Evolutionary conservation across 371 early-diverging fungal species (phyloP), one percentile per base, ranked within the genome.

Genomic region (Dichotomocladium elegans): DNA sequence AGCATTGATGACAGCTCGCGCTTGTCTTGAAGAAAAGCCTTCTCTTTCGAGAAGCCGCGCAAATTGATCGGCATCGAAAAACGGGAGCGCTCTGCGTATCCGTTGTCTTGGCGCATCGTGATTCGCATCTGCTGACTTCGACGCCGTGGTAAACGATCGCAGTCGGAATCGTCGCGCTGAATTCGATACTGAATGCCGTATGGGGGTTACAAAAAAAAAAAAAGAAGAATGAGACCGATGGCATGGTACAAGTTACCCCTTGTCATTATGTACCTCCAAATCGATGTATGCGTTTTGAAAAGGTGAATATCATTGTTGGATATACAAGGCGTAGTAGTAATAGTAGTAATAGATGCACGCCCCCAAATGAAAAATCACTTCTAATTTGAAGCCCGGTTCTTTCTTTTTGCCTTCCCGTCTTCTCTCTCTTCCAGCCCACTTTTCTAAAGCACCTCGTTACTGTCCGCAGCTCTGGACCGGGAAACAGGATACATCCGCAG

Each of bases 1-100:
- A 0, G 89, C 82, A 35, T 70, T 67, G 72, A 94, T 88, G n/a
- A 92, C 82, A 3, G 91, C 86, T 56, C 81, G 87, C 0, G 93
- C 77, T 51, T 89, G 88, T 41, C 81, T 76, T 17, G 81, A 55
- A 8, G 80, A 66, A 61, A 94, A 94, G 0, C 93, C 92, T 44
- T 91, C 86, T 4, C 69, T 64, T 58, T 91, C 89, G 15, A 94
- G 71, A 35, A 83, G 72, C 51, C 79, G 79, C 26, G 85, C 86
- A 51, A 95, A 88, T 44, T 80, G 68, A 57, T 87, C 84, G 9
- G 89, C 86, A 60, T 92, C 90, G 68, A 90, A 90, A 57, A 75
- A 74, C 47, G 81, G 79, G 51, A 69, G 54, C 6, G 58, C 40
- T 30, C 53, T 48, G 45, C 57, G 55, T 41, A 42, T 53, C 33